Percentiles rank a stretch among this genome's conserved stretches.
These are phyloP conservation scores for Tephrocybe sp. DNA, from an alignment of 768 basidiomycete species.

Conservation along the genomic window DNA sequence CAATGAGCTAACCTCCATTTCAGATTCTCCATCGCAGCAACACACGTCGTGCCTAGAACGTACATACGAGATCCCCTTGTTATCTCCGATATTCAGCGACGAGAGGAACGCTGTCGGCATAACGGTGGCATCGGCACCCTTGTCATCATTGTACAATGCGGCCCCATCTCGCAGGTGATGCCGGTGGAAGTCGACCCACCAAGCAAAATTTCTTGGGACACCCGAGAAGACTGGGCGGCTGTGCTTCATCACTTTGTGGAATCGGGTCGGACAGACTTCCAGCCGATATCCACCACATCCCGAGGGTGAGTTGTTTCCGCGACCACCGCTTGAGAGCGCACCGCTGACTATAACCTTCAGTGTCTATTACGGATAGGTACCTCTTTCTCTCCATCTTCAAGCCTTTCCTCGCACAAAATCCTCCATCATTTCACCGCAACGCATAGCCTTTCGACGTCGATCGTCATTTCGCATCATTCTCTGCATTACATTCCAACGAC, in stretches of 20 bases:
- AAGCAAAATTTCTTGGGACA: constrained; percentile 74
- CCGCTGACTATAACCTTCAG: constrained; percentile 25
- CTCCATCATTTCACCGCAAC: not conserved
- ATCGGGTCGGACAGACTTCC: constrained; percentile 72
- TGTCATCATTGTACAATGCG: constrained; percentile 77
- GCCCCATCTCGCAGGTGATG: constrained; percentile 77
- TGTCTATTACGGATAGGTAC: constrained; percentile 41
- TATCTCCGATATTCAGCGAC: constrained; percentile 71
- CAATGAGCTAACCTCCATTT: constrained; percentile 6
- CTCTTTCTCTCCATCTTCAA: constrained; percentile 4
- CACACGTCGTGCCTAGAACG: constrained; percentile 70
- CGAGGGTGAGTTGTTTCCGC: constrained; percentile 55
- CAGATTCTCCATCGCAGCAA: constrained; percentile 68
- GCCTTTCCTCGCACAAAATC: no score
- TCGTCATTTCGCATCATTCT: constrained; percentile 15
- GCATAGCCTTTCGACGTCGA: constrained; percentile 17
- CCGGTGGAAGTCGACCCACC: constrained; percentile 85
- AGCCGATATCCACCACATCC: constrained; percentile 77
- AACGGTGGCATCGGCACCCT: constrained; percentile 76
- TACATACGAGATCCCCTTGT: constrained; percentile 79
- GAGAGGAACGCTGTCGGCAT: constrained; percentile 77
- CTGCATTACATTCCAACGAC: constrained; percentile 1
- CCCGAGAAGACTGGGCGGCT: constrained; percentile 69
- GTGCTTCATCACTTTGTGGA: constrained; percentile 74
- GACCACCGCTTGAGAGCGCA: constrained; percentile 8